Base-by-base conservation (phyloP, 768 basidiomycete species). In the Pleurotus tuoliensis region DNA sequence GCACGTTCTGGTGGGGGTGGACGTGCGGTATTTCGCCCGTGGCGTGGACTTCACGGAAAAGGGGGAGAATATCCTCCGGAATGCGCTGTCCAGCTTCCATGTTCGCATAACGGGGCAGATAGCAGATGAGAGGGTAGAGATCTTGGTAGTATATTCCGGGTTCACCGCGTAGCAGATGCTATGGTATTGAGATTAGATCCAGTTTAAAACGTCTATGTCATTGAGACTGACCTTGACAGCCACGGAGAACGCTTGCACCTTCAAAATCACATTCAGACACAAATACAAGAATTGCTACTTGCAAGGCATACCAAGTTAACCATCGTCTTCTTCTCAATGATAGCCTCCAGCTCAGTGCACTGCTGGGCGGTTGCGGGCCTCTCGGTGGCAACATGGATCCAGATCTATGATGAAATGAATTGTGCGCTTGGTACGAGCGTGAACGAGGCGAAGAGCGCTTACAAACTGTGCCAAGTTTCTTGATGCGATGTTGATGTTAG, bases 301-400 rank as follows among this genome's bases (percentile, higher is more conserved):
- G 84, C 82, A 11, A 11, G 30, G 8, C 30, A 34, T 34, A 34
- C 30, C 48, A 90, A 66, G 63, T 88, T 88, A 56, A 90, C 76
- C 78, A 88, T 87, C 1, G 81, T 81, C 71, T 86, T 85, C 69
- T 90, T 91, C 73, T 90, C 88, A 51, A 89, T 79, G 8, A 84
- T 68, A 13, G 73, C 76, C 62, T 82, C 67, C n/a, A 82, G 64
- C 1, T 61, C 60, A 1, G 73, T 70, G 54, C 69, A 66, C 46
- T 62, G 64, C 47, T 63, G 65, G 37, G 65, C 65, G 25, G 56
- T 71, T 34, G 30, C 70, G 9, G 67, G 60, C 13, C 81, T 72
- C 8, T 80, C 74, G 27, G 67, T 66, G 1, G 82, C 73, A 5
- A 82, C 75, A 61, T 86, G 83, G 34, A 83, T 71, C 82, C 81